A percentile compares a stretch with the other conserved stretches of the same genome.
phyloP scores from a whole-genome alignment of 306 rosid genomes.

The Castanea crenata region DNA sequence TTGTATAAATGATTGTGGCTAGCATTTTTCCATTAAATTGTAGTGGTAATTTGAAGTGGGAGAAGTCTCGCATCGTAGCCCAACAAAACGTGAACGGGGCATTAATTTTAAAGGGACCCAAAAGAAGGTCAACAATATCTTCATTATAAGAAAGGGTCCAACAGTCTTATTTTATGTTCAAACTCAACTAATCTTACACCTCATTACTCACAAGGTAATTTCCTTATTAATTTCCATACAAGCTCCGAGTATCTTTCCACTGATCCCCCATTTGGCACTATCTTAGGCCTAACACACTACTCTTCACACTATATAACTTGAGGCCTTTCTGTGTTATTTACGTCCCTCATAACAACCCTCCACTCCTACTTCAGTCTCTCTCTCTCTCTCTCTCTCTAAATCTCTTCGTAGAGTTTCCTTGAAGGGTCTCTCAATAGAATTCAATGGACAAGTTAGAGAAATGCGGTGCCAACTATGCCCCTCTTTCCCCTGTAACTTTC shows the following conservation, averaged over 20 bases:
- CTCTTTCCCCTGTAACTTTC: conserved; percentile 75
- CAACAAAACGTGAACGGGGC: not conserved
- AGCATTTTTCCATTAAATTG: not conserved
- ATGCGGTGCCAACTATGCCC: conserved; percentile 54
- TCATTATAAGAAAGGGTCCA: not conserved
- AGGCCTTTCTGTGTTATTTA: not conserved
- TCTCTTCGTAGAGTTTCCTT: too few species aligned
- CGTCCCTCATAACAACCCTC: too few species aligned
- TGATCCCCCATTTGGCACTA: not conserved
- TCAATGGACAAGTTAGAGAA: conserved; percentile 60
- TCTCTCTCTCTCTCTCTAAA: not conserved
- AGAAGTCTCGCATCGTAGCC: not conserved
- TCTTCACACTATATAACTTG: not conserved
- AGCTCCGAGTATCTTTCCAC: not conserved
- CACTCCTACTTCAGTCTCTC: not conserved
- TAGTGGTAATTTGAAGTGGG: not conserved
- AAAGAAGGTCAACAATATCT: not conserved
- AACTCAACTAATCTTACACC: not conserved
- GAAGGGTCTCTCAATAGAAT: not conserved
- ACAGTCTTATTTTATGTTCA: not conserved
- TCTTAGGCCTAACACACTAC: not conserved
- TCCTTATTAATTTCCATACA: not conserved
- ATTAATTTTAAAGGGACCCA: not conserved
- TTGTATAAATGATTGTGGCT: too few species aligned
- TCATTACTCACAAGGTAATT: not conserved